phyloP scores from a whole-genome alignment of 495 filamentous ascomycete genomes.

The Podospora conica region DNA sequence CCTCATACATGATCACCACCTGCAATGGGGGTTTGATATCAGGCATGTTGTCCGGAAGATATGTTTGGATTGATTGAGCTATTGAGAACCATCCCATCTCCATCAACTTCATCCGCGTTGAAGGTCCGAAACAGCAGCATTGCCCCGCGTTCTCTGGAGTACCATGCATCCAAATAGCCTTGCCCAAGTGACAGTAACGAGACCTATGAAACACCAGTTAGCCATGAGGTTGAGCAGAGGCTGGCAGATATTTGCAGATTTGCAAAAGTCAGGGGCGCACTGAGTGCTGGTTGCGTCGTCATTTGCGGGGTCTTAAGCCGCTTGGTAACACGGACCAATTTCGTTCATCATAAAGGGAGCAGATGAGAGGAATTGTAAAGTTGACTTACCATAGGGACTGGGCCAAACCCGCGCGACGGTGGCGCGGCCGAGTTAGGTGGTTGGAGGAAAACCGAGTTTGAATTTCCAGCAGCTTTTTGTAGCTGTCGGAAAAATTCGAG shows the following conservation, averaged over 20 bases:
- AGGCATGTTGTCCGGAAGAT: background rate
- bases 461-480: constrained; percentile 1
- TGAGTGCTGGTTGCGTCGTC: constrained; percentile 72
- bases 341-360: constrained; percentile 67
- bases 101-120: background rate
- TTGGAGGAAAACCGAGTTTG: constrained; percentile 12
- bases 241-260: background rate
- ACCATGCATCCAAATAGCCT: background rate
- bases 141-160: background rate
- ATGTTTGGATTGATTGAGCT: background rate
- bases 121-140: background rate
- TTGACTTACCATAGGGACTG: background rate
- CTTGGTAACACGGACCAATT: constrained; percentile 99
- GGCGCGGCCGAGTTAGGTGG: background rate
- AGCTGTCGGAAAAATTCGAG: background rate
- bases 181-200: background rate
- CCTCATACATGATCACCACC: background rate
- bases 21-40: background rate
- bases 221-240: background rate
- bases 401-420: background rate
- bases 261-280: constrained; percentile 70
- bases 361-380: background rate
- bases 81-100: background rate
- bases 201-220: background rate
- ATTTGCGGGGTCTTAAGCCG: constrained; percentile 91